Evolutionary conservation across 2,329 filamentous ascomycete genomes (phyloP).

Genomic region (Trichoderma sp.): DNA sequence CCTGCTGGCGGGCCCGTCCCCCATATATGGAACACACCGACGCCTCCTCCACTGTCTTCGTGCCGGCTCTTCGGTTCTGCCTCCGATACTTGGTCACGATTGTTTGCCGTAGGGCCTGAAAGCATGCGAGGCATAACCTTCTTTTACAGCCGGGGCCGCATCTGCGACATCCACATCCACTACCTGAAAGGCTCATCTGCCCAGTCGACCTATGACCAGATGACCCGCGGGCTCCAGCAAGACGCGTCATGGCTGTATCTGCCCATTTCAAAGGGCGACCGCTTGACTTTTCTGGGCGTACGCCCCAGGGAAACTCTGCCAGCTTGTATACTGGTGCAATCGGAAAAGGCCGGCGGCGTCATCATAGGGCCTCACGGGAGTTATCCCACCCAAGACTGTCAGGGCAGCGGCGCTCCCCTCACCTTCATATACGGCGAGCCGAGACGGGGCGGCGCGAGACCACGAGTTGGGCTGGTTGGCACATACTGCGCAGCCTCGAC

Average conservation of each 20-base stretch:
- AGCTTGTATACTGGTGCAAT: neutral
- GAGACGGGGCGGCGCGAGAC: too few species aligned
- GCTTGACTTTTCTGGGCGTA: neutral
- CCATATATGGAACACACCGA: neutral
- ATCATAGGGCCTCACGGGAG: neutral
- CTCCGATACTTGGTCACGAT: neutral
- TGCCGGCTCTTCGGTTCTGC: neutral
- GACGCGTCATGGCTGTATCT: neutral
- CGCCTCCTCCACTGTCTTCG: neutral
- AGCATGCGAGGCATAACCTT: slow-evolving; percentile 2
- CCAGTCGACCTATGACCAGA: neutral
- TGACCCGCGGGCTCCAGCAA: neutral
- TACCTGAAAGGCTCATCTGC: neutral
- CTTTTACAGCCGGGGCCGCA: neutral
- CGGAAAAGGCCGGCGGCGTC: neutral
- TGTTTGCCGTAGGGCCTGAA: neutral
- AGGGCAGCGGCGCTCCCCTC: neutral
- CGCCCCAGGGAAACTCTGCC: neutral
- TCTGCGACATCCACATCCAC: neutral
- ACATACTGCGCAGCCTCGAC: neutral
- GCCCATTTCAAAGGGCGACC: neutral
- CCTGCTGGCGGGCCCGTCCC: neutral
- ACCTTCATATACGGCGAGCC: neutral
- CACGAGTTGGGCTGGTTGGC: neutral
- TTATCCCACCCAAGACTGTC: neutral